Percentiles rank a stretch among this genome's conserved stretches.
Conservation (phyloP, 257 asterid species). For the Solanum corneliomulleri region DNA sequence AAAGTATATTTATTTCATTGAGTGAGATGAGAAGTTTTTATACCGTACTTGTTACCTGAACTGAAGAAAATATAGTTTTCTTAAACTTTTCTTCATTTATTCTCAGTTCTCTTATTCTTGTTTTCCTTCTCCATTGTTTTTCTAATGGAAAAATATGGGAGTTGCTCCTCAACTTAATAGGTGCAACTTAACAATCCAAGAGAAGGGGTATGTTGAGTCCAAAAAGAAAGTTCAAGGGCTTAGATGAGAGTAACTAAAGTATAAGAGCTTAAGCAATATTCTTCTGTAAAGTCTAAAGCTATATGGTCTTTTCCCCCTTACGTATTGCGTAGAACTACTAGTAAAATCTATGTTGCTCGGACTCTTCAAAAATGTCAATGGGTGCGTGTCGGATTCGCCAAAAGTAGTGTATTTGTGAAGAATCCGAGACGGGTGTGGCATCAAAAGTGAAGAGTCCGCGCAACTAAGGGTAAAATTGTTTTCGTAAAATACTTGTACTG, state of each 20-base stretch:
- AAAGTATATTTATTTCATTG: background rate
- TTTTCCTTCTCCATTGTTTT: background rate
- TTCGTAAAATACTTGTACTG: background rate
- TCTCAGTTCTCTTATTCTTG: background rate
- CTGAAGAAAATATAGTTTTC: background rate
- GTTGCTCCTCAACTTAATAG: background rate
- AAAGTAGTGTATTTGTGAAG: too few species aligned
- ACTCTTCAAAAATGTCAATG: too few species aligned
- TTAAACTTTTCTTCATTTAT: background rate
- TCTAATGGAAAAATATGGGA: background rate
- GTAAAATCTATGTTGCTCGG: background rate
- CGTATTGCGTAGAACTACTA: background rate
- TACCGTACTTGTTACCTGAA: background rate
- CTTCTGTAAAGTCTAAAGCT: background rate
- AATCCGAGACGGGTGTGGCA: too few species aligned
- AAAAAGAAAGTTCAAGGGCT: background rate
- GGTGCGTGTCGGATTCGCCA: too few species aligned
- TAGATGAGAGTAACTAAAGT: background rate
- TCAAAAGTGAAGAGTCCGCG: too few species aligned
- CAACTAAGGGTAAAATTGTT: background rate
- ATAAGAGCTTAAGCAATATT: background rate
- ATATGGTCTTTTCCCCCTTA: background rate
- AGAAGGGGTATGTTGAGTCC: background rate
- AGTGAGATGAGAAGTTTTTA: background rate
- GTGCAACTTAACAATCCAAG: background rate